Evolutionary conservation across 2,329 filamentous ascomycete species (phyloP).

Genomic region (Fusarium xyrophilum): DNA sequence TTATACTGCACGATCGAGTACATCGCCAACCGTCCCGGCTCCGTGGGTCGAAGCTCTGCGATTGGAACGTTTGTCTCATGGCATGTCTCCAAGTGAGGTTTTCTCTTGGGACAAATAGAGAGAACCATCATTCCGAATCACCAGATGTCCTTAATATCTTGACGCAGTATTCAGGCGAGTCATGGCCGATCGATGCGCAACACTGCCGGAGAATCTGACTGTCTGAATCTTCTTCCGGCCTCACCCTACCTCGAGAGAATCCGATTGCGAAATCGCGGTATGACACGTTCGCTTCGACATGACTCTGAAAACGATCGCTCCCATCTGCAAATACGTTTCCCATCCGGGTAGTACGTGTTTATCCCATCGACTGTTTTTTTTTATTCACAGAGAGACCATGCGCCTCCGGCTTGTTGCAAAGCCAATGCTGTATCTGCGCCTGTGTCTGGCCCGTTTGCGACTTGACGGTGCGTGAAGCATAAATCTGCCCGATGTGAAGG

Average conservation of each 20-base stretch:
- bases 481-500: not conserved
- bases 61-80: too few relatives aligned
- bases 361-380: not conserved
- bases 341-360: too few relatives aligned
- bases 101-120: not conserved
- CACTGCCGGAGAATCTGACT: not conserved
- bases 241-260: not conserved
- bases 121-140: not conserved
- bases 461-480: not conserved
- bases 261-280: not conserved
- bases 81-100: not conserved
- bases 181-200: not conserved
- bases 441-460: not conserved
- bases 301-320: not conserved
- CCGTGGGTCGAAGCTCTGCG: not conserved
- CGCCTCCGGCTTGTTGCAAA: not conserved
- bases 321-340: too few relatives aligned
- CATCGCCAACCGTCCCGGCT: not conserved
- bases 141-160: fast-evolving
- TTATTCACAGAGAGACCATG: not conserved
- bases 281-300: not conserved
- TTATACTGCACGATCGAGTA: not conserved
- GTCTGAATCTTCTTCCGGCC: not conserved
- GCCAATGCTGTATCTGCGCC: not conserved
- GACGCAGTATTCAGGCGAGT: not conserved